These are phyloP conservation scores for Apiospora rasikravindrae DNA, from an alignment of 2,329 filamentous ascomycete species.

Conservation along the genomic window DNA sequence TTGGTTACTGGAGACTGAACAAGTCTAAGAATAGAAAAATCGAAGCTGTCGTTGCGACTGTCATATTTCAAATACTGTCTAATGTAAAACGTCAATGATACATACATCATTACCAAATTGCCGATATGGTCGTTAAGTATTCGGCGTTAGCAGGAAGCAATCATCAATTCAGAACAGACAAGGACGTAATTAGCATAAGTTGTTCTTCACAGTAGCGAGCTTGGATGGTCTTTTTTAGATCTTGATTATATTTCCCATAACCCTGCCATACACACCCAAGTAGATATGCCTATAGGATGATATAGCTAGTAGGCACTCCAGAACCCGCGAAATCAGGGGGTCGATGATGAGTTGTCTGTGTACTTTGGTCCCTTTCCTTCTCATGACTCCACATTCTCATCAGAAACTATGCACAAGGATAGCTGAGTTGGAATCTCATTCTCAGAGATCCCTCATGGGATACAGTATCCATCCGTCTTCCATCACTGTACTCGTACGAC, in stretches of 20 bases:
- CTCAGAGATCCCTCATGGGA: conserved; percentile 23
- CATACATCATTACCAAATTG: not conserved
- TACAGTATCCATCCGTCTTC: conserved; percentile 1
- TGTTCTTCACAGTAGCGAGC: not conserved
- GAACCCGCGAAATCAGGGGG: not conserved
- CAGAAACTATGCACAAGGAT: conserved; percentile 8
- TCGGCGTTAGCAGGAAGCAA: not conserved
- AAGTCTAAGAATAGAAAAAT: not conserved
- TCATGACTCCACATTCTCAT: conserved; percentile 7
- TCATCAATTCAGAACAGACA: not conserved
- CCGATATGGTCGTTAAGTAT: not conserved
- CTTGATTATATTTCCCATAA: conserved; percentile 12
- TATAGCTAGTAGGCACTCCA: not conserved
- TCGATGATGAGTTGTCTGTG: not conserved
- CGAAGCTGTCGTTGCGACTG: not conserved
- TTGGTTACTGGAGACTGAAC: not conserved
- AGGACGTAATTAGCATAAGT: not conserved
- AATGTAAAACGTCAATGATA: no score
- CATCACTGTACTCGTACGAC: conserved; percentile 11
- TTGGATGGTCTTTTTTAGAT: not conserved
- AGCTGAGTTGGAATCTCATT: conserved; percentile 26
- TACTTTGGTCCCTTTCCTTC: not conserved
- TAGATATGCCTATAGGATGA: conserved; percentile 7
- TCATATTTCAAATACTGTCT: no score
- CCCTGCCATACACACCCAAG: not conserved